Base-by-base conservation (phyloP, 495 filamentous ascomycete genomes). In the Cryomyces minteri region DNA sequence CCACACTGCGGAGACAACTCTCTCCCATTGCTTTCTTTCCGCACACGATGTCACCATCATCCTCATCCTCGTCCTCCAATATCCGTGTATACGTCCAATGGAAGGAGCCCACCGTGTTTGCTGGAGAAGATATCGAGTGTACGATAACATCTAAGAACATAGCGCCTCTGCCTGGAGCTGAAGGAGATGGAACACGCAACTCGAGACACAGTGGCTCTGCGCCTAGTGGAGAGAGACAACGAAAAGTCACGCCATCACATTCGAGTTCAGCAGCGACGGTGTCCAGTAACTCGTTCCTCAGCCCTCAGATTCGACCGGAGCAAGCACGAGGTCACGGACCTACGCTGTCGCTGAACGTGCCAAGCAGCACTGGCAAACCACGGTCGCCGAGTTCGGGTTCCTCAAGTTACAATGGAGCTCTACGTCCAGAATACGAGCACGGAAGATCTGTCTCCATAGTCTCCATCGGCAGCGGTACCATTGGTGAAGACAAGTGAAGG, bases 91-190 rank as follows among this genome's bases (percentile, higher is more conserved):
- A 88, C 56, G 83, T 98, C 58, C 77, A 80, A 64, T 96, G 81
- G 84, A 82, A 81, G 59, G 84, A 83, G 55, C 76, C 80, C 60
- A 85, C 79, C 40, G 85, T 98, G 50, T 96, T 94, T 62, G 84
- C 92, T 31, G 92, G 92, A 50, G 90, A 96, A 66, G 78, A 87
- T 53, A 70, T 96, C 54, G 81, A 88, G 64, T 94, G 90, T 63
- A 85, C 75, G 43, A 95, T 98, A 54, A 94, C 84, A 38, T 96
- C 96, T 66, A 88, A 82, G 64, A 98, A 98, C 58, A 72, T 87
- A 48, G 74, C 82, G 25, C 59, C 66, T 54, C 54, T 58, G 14
- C 50, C 55, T 32, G 56, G 62, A 54, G 43, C 53, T 49, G 49
- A 64, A 57, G 39, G 64, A 60, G 55, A 70, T 65, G 52, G 59